Evolutionary conservation across 176 grass and related monocot genomes (phyloP).

Genomic region (Rhipidocladum racemiflorum): DNA sequence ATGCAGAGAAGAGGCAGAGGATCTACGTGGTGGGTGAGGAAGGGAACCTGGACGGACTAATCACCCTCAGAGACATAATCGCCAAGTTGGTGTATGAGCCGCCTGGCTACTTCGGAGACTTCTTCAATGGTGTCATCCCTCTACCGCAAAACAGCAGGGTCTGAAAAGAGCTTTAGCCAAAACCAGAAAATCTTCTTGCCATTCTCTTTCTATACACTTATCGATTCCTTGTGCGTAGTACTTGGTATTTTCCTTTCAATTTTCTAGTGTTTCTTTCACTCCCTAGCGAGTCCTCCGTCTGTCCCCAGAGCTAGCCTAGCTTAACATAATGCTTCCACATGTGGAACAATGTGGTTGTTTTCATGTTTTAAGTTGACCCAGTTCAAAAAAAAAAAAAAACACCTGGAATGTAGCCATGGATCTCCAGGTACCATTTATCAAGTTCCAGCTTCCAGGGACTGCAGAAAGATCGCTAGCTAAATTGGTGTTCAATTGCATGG

Average conservation of each 20-base stretch:
- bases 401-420: background rate
- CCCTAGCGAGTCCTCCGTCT: background rate
- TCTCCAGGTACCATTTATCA: background rate
- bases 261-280: background rate
- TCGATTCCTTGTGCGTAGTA: background rate
- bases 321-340: constrained; percentile 28
- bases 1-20: constrained; percentile 66
- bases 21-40: constrained; percentile 58
- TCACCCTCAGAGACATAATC: constrained; percentile 85
- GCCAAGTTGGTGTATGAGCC: constrained; percentile 84
- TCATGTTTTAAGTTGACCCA: background rate
- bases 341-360: background rate
- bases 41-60: constrained; percentile 60
- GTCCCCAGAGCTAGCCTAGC: constrained; percentile 10
- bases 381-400: background rate
- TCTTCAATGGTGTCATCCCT: constrained; percentile 82
- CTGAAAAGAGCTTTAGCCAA: constrained; percentile 26
- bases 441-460: background rate
- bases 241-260: background rate
- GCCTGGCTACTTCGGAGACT: constrained; percentile 77
- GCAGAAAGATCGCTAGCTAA: background rate
- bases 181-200: background rate
- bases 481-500: background rate
- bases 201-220: background rate
- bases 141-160: constrained; percentile 65